These are phyloP conservation scores for Lenzites betulinus DNA, from an alignment of 768 basidiomycete genomes.

Conservation along the genomic window DNA sequence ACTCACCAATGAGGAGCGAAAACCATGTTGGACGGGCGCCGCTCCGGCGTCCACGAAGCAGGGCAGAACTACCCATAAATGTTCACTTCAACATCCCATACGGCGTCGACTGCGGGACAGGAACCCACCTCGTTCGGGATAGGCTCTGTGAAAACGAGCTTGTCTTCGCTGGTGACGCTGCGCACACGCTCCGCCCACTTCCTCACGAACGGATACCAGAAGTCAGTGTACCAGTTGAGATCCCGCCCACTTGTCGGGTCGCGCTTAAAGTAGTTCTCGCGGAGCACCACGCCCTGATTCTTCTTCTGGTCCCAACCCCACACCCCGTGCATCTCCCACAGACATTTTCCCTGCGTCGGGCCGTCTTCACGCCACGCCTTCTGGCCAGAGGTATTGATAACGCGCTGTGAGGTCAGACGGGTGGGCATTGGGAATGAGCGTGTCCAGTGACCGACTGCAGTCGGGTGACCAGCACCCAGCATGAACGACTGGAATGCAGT, in stretches of 20 bases:
- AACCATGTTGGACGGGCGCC: conserved; percentile 62
- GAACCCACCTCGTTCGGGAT: conserved; percentile 87
- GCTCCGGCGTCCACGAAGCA: conserved; percentile 68
- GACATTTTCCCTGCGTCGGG: conserved; percentile 68
- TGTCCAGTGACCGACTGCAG: conserved; percentile 74
- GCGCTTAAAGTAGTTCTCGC: conserved; percentile 82
- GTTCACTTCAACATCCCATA: not conserved
- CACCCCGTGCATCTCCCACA: conserved; percentile 92
- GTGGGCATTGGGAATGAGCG: conserved; percentile 92
- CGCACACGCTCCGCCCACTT: conserved; percentile 68
- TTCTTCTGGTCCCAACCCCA: conserved; percentile 84
- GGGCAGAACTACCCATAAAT: conserved; percentile 66
- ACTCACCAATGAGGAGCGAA: conserved; percentile 74
- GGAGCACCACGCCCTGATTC: conserved; percentile 69
- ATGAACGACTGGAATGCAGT: conserved; percentile 88
- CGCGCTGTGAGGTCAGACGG: conserved; percentile 51
- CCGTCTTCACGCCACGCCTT: conserved; percentile 77
- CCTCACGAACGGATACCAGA: conserved; percentile 76
- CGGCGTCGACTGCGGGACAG: not conserved
- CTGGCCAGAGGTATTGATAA: conserved; percentile 60
- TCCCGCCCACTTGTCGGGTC: conserved; percentile 64
- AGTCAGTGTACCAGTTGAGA: conserved; percentile 88
- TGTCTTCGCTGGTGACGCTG: conserved; percentile 47
- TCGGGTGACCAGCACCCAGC: conserved; percentile 88
- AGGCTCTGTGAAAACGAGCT: conserved; percentile 76